A percentile compares a stretch with the other conserved stretches of the same genome.
phyloP scores from a whole-genome alignment of 257 asterid genomes.

The Solanum megistacrolobum region DNA sequence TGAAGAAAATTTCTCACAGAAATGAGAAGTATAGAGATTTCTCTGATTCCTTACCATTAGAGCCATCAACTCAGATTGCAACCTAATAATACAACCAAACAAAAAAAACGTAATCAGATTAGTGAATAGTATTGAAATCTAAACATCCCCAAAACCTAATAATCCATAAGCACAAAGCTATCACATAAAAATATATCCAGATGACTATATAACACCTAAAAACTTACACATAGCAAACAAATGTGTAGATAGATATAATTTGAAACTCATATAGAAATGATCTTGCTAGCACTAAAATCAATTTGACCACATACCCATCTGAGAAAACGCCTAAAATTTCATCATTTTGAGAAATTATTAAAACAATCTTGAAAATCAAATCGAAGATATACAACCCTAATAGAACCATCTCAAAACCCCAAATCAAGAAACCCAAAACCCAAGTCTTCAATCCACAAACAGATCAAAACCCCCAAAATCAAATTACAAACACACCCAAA shows the following conservation, averaged over 20 bases:
- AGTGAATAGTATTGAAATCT: neutral
- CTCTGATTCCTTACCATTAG: constrained; percentile 55
- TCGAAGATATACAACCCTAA: neutral
- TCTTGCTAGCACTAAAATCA: neutral
- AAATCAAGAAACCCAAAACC: neutral
- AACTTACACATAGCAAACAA: neutral
- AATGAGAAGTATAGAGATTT: too few relatives aligned
- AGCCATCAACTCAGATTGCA: constrained; percentile 95
- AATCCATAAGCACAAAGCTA: neutral
- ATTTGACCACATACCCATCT: neutral
- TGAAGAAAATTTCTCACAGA: neutral
- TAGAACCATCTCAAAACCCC: neutral
- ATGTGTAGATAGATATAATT: neutral
- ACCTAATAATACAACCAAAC: constrained; percentile 30
- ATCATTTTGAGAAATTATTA: neutral
- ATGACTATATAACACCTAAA: neutral
- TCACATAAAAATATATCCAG: neutral
- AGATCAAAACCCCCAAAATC: neutral
- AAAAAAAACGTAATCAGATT: neutral
- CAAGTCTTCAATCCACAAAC: neutral
- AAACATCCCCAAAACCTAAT: neutral
- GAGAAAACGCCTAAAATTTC: neutral
- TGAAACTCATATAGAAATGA: neutral
- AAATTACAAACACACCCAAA: neutral
- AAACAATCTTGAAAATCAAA: neutral